phyloP scores from a whole-genome alignment of 352 stramenopile species.

The Globisporangium abappressorium region DNA sequence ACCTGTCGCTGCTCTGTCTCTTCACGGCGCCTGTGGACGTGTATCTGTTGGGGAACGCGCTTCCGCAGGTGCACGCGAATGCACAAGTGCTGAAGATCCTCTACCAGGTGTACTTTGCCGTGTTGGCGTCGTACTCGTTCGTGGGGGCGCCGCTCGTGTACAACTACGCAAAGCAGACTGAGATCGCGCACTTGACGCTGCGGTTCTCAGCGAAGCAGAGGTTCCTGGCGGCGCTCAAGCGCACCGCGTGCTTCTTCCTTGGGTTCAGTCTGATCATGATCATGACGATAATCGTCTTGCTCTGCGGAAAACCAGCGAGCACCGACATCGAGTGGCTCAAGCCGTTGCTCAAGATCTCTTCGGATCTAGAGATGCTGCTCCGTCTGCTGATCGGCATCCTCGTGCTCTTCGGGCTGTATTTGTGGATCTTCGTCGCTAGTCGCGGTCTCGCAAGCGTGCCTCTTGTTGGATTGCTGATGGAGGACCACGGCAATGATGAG shows the following conservation, averaged over 20 bases:
- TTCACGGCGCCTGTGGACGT: constrained; percentile 81
- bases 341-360: constrained; percentile 72
- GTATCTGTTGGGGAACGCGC: constrained; percentile 68
- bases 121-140: constrained; percentile 63
- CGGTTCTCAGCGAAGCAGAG: constrained; percentile 51
- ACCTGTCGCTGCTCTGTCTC: constrained; percentile 67
- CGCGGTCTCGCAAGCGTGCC: constrained; percentile 71
- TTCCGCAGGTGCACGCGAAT: constrained; percentile 59
- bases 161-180: constrained; percentile 81
- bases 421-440: constrained; percentile 75
- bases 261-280: constrained; percentile 61
- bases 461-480: constrained; percentile 74
- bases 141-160: constrained; percentile 70
- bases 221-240: constrained; percentile 60
- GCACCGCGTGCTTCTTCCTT: constrained; percentile 73
- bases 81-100: constrained; percentile 48
- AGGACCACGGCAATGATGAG: constrained; percentile 69
- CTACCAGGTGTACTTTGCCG: constrained; percentile 73
- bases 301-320: constrained; percentile 74
- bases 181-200: constrained; percentile 80
- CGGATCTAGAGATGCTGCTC: constrained; percentile 70
- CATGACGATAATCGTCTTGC: constrained; percentile 65
- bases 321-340: constrained; percentile 82
- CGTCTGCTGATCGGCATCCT: constrained; percentile 71
- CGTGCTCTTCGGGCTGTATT: constrained; percentile 66